These are phyloP conservation scores for Solanum pimpinellifolium DNA, from an alignment of 257 asterid species.

Conservation along the genomic window DNA sequence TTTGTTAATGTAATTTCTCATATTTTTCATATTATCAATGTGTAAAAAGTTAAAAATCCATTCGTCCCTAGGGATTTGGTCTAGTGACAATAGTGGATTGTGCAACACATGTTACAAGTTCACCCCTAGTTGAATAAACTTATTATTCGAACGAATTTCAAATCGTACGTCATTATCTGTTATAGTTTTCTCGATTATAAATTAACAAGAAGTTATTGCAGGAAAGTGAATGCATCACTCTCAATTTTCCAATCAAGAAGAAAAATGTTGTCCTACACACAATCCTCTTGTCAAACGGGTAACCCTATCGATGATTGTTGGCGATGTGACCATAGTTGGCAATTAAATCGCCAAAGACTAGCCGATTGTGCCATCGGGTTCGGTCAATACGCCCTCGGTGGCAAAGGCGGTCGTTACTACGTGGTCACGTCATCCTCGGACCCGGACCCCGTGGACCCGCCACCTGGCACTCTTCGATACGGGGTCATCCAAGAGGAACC, in stretches of 20 bases:
- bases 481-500: slow-evolving; percentile 66
- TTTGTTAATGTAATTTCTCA: neutral
- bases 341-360: slow-evolving; percentile 47
- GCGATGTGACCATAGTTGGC: slow-evolving; percentile 73
- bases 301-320: slow-evolving; percentile 77
- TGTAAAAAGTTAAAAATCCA: neutral
- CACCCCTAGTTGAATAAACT: neutral
- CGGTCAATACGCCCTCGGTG: slow-evolving; percentile 67
- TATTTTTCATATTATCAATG: neutral
- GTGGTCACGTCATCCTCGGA: slow-evolving; percentile 66
- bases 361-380: slow-evolving; percentile 67
- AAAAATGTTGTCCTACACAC: slow-evolving; percentile 35
- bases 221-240: slow-evolving; percentile 44
- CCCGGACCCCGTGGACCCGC: slow-evolving; percentile 44
- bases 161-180: too few relatives aligned
- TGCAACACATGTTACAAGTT: too few relatives aligned
- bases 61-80: neutral
- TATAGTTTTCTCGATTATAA: neutral
- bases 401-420: slow-evolving; percentile 63
- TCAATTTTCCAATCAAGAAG: slow-evolving; percentile 43
- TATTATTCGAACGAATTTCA: too few relatives aligned
- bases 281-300: slow-evolving; percentile 41
- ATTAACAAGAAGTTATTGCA: slow-evolving; percentile 4
- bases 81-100: neutral
- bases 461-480: slow-evolving; percentile 55